Evolutionary conservation across 495 filamentous ascomycete species (phyloP).

Genomic region (Hypoxylon fuscum): DNA sequence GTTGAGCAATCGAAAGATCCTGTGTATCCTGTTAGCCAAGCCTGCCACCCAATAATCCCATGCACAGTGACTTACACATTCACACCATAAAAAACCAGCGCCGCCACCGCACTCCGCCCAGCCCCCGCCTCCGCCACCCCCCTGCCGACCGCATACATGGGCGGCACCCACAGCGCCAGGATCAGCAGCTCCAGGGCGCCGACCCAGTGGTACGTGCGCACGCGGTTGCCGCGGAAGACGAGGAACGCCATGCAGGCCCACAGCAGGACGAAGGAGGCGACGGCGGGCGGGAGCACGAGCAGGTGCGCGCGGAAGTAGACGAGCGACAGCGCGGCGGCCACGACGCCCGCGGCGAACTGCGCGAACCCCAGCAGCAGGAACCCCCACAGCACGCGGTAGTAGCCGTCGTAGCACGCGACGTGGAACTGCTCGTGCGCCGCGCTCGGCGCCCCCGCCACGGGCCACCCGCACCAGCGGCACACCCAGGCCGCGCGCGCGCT

Average conservation of each 20-base stretch:
- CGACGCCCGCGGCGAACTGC: slow-evolving; percentile 40
- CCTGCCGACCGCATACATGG: slow-evolving; percentile 34
- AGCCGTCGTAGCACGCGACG: slow-evolving; percentile 36
- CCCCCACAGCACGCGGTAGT: slow-evolving; percentile 35
- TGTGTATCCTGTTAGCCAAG: neutral
- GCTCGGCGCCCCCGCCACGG: neutral
- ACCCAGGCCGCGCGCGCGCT: too few relatives aligned
- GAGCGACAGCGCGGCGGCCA: slow-evolving; percentile 35
- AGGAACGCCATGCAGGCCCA: slow-evolving; percentile 34
- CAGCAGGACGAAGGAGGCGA: slow-evolving; percentile 44
- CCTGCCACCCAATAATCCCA: too few relatives aligned
- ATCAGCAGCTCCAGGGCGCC: slow-evolving; percentile 42
- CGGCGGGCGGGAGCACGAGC: slow-evolving; percentile 40
- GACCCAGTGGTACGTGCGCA: slow-evolving; percentile 31
- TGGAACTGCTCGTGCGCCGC: slow-evolving; percentile 42
- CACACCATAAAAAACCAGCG: slow-evolving; percentile 33
- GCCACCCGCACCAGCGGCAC: too few relatives aligned
- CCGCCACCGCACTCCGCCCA: slow-evolving; percentile 14
- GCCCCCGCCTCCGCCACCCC: slow-evolving; percentile 4
- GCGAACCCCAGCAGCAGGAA: slow-evolving; percentile 31
- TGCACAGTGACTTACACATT: slow-evolving; percentile 36
- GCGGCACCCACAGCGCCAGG: slow-evolving; percentile 43
- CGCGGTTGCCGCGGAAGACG: slow-evolving; percentile 21
- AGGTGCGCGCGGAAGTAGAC: slow-evolving; percentile 32
- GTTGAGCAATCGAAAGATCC: slow-evolving; percentile 43